phyloP scores from a whole-genome alignment of 208 protist genomes.

The Leishmania tarentolae region DNA sequence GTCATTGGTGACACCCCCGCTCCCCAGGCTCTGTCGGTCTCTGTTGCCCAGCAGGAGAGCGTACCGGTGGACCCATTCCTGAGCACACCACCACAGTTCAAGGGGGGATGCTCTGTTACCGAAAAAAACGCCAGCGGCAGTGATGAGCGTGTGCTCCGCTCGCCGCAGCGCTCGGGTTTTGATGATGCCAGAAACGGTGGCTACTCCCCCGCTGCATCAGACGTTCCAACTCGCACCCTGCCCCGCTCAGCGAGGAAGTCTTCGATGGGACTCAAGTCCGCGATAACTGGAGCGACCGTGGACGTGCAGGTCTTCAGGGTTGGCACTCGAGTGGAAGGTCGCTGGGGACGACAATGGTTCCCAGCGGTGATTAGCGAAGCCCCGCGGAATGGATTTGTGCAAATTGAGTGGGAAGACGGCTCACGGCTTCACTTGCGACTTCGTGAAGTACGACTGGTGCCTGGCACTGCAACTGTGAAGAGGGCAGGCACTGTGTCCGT shows the following conservation, averaged over 20 bases:
- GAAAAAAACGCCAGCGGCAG: conserved; percentile 2
- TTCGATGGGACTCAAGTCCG: neutral
- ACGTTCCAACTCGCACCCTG: neutral
- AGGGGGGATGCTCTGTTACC: neutral
- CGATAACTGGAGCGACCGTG: neutral
- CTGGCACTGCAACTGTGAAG: neutral
- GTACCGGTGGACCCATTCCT: conserved; percentile 35
- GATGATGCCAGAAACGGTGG: neutral
- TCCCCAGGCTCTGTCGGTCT: neutral
- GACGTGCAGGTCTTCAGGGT: conserved; percentile 19
- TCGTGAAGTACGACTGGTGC: conserved; percentile 51
- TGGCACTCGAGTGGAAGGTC: conserved; percentile 57
- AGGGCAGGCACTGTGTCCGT: neutral
- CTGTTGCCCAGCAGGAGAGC: conserved; percentile 13
- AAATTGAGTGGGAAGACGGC: conserved; percentile 66
- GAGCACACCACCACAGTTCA: conserved; percentile 21
- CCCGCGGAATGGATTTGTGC: conserved; percentile 61
- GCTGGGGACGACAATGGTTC: conserved; percentile 64
- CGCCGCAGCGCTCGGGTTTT: neutral
- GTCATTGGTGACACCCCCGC: neutral
- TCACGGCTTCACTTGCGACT: conserved; percentile 55
- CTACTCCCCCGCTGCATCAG: neutral
- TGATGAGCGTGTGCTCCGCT: neutral
- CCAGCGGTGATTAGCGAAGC: conserved; percentile 43
- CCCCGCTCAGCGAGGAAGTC: neutral